Evolutionary conservation across 2,329 filamentous ascomycete species (phyloP).

Genomic region (Phialophora expanda): DNA sequence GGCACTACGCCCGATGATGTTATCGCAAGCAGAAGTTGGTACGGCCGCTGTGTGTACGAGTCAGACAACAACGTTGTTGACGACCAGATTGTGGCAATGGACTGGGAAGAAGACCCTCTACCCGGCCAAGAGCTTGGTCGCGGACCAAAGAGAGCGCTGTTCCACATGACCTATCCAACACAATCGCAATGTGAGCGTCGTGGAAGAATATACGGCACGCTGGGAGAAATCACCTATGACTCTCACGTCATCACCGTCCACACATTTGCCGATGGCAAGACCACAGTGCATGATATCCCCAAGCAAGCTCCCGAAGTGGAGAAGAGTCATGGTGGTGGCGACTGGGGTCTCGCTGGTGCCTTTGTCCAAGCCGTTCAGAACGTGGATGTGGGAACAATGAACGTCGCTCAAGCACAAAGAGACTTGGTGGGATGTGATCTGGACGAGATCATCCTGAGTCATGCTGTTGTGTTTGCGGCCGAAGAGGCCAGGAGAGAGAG

Average conservation of each 20-base stretch:
- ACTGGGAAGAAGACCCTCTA: conserved; percentile 74
- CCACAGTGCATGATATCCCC: conserved; percentile 63
- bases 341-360: conserved; percentile 77
- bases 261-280: conserved; percentile 66
- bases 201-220: conserved; percentile 82
- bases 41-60: conserved; percentile 94
- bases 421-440: conserved; percentile 79
- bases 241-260: conserved; percentile 76
- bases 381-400: conserved; percentile 73
- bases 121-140: conserved; percentile 47
- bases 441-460: conserved; percentile 85
- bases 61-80: conserved; percentile 92
- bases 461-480: conserved; percentile 91
- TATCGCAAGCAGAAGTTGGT: conserved; percentile 68
- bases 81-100: conserved; percentile 86
- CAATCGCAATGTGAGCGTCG: conserved; percentile 84
- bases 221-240: conserved; percentile 86
- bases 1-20: conserved; percentile 58
- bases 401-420: conserved; percentile 72
- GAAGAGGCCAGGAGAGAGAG: conserved; percentile 78
- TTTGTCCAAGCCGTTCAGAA: conserved; percentile 82
- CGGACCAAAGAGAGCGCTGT: conserved; percentile 80
- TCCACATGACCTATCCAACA: conserved; percentile 94
- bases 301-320: conserved; percentile 62
- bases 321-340: conserved; percentile 73